These are phyloP conservation scores for Ceratobasidium sp. DNA, from an alignment of 1,284 basidiomycete genomes.

Conservation along the genomic window DNA sequence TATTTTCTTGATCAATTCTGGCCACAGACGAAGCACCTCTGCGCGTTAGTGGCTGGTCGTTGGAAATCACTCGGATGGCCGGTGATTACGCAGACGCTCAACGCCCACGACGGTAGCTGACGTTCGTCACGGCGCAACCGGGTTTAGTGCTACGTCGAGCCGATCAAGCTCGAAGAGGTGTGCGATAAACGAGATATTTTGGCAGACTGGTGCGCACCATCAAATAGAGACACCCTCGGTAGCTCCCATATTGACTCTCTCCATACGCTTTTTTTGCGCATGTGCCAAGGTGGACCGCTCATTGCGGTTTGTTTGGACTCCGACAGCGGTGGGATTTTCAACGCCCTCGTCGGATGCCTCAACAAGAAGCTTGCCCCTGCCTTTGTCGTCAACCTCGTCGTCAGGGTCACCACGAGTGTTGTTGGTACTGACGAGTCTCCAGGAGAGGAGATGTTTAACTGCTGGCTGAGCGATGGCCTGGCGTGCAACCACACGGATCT, in stretches of 20 bases:
- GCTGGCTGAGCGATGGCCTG: conserved; percentile 8
- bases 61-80: conserved; percentile 19
- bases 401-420: neutral
- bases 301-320: neutral
- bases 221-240: neutral
- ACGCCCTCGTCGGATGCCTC: conserved; percentile 12
- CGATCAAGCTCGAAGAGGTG: conserved; percentile 2
- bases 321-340: neutral
- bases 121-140: no score
- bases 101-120: no score
- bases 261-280: neutral
- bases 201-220: neutral
- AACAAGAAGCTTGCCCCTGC: conserved; percentile 26
- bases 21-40: conserved; percentile 33
- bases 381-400: conserved; percentile 3
- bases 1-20: conserved; percentile 37
- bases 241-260: no score
- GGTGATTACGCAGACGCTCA: no score
- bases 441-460: neutral
- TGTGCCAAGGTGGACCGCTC: neutral
- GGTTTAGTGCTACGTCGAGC: conserved; percentile 3
- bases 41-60: neutral
- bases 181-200: neutral
- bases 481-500: conserved; percentile 16
- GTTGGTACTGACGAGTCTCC: no score